These are phyloP conservation scores for Claviceps cyperi DNA, from an alignment of 2,329 filamentous ascomycete species.

Conservation along the genomic window DNA sequence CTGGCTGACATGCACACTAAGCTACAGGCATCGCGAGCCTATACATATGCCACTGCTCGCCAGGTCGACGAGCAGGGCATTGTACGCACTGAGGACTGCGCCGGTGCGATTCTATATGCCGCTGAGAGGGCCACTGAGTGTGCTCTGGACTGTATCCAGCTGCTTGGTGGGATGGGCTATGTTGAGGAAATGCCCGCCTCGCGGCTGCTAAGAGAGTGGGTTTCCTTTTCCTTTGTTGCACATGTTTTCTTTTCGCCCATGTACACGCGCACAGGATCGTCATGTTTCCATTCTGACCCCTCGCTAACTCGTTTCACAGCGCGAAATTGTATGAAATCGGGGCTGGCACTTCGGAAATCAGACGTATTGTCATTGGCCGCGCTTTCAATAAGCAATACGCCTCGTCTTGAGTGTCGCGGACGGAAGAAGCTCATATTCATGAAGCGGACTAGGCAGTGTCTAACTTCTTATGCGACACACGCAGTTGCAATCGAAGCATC, in stretches of 20 bases:
- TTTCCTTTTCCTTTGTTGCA: constrained; percentile 5
- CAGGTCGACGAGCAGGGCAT: constrained; percentile 61
- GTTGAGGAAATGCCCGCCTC: constrained; percentile 91
- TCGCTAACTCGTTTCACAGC: constrained; percentile 18
- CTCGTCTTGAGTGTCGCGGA: constrained; percentile 11
- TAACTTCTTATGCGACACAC: no score
- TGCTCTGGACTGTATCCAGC: constrained; percentile 75
- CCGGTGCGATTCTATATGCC: constrained; percentile 84
- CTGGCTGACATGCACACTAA: constrained; percentile 97
- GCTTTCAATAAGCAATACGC: constrained; percentile 80
- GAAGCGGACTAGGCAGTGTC: no score
- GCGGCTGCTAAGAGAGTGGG: constrained; percentile 58
- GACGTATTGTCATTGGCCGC: constrained; percentile 85
- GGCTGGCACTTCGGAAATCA: constrained; percentile 85
- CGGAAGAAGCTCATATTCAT: no score
- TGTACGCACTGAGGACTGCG: constrained; percentile 81
- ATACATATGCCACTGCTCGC: constrained; percentile 73
- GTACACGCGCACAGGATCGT: no score
- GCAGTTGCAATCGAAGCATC: no score
- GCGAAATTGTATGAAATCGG: constrained; percentile 88
- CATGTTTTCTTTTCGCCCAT: not conserved
- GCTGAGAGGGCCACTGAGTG: constrained; percentile 83
- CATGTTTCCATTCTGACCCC: no score
- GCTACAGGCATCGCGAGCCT: constrained; percentile 66
- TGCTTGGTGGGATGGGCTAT: constrained; percentile 91